Evolutionary conservation across 2,329 filamentous ascomycete genomes (phyloP).

Genomic region (Diaporthe aspalathi): DNA sequence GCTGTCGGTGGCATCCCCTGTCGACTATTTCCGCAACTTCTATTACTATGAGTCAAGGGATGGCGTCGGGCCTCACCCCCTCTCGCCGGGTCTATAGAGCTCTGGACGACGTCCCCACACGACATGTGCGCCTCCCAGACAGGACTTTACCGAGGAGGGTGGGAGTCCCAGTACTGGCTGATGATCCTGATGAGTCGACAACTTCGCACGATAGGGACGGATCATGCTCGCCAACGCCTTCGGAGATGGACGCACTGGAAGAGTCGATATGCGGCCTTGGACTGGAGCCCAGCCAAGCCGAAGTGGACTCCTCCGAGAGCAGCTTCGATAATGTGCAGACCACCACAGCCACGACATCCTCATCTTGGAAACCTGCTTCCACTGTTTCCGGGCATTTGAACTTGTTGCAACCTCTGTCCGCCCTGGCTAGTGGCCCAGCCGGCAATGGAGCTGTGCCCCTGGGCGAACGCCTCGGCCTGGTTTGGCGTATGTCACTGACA

Average conservation of each 20-base stretch:
- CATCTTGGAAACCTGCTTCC: not conserved
- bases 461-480: slow-evolving; percentile 11
- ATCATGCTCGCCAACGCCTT: slow-evolving; percentile 34
- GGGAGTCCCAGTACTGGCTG: not conserved
- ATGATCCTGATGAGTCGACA: not conserved
- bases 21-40: too few species aligned
- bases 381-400: not conserved
- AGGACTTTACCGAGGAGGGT: too few species aligned
- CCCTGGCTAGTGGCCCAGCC: not conserved
- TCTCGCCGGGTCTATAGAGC: slow-evolving; percentile 8
- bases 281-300: slow-evolving; percentile 3
- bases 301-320: not conserved
- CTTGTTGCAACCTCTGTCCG: slow-evolving; percentile 3
- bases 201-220: not conserved
- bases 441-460: not conserved
- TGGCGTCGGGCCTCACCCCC: not conserved
- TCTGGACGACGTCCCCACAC: slow-evolving; percentile 20
- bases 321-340: not conserved
- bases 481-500: slow-evolving; percentile 35
- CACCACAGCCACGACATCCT: not conserved
- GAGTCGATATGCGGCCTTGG: slow-evolving; percentile 25
- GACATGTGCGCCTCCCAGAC: not conserved
- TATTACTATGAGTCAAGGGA: not conserved
- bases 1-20: not conserved
- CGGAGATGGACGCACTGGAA: slow-evolving; percentile 36